phyloP scores from a whole-genome alignment of 257 asterid species.

The Fraxinus anomala region DNA sequence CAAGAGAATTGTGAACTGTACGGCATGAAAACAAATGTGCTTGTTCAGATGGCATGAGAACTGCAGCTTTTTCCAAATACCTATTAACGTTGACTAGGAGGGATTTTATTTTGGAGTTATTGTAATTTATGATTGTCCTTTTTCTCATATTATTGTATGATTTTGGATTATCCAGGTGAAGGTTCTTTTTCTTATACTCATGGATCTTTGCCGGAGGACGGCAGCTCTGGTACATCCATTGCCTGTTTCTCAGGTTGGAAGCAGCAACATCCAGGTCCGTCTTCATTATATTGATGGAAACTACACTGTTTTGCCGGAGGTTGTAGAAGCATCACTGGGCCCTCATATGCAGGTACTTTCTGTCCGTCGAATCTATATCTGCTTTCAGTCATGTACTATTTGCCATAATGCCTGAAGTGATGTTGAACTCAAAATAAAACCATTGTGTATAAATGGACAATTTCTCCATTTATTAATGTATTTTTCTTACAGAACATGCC shows the following conservation, averaged over 20 bases:
- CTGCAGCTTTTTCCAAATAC: not conserved
- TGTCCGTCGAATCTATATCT: constrained; percentile 18
- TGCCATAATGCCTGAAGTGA: constrained; percentile 4
- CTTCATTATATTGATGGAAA: constrained; percentile 97
- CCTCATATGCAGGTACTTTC: constrained; percentile 96
- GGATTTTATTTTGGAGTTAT: constrained; percentile 13
- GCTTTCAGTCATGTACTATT: constrained; percentile 20
- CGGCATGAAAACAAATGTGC: not conserved
- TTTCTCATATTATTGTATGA: constrained; percentile 12
- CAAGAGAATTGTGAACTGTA: constrained; percentile 1
- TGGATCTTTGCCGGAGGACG: constrained; percentile 98
- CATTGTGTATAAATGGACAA: not conserved
- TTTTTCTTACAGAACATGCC: constrained; percentile 81
- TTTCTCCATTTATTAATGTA: constrained; percentile 11
- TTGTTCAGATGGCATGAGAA: constrained; percentile 10
- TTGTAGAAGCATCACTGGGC: constrained; percentile 98
- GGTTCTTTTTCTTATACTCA: constrained; percentile 90
- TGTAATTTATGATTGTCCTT: not conserved
- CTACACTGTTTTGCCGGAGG: constrained; percentile 94
- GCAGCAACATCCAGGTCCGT: constrained; percentile 86
- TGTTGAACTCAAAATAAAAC: not conserved
- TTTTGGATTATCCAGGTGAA: constrained; percentile 67
- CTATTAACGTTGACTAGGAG: not conserved
- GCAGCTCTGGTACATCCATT: constrained; percentile 76
- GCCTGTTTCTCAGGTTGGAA: constrained; percentile 97